Percentiles rank a stretch among this genome's conserved stretches.
phyloP scores from a whole-genome alignment of 495 filamentous ascomycete species.

The Extremus antarcticus region DNA sequence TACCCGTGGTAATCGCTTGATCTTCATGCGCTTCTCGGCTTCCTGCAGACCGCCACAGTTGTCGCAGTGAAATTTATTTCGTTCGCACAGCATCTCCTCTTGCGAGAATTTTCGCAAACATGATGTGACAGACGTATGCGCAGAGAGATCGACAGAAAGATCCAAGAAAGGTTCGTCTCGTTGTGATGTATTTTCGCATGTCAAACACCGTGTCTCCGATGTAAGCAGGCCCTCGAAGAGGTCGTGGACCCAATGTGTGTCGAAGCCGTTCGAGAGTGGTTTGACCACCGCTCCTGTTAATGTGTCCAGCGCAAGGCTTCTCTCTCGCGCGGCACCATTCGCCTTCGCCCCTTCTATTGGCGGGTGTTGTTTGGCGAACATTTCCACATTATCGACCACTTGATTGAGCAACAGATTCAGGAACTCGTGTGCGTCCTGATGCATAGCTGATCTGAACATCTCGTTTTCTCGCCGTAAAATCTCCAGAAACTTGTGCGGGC shows the following conservation, averaged over 20 bases:
- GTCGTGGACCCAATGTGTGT: slow-evolving; percentile 79
- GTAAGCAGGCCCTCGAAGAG: slow-evolving; percentile 91
- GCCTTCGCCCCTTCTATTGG: slow-evolving; percentile 18
- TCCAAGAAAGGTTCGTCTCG: slow-evolving; percentile 92
- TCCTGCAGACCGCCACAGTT: slow-evolving; percentile 94
- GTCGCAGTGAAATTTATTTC: slow-evolving; percentile 98
- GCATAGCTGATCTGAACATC: slow-evolving; percentile 93
- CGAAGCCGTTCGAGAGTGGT: slow-evolving; percentile 13
- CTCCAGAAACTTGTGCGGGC: slow-evolving; percentile 85
- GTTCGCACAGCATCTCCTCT: slow-evolving; percentile 96
- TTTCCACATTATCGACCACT: slow-evolving; percentile 87
- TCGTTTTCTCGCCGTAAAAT: slow-evolving; percentile 89
- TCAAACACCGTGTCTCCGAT: slow-evolving; percentile 92
- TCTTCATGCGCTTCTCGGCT: slow-evolving; percentile 98
- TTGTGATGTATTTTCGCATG: slow-evolving; percentile 90
- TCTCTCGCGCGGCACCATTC: slow-evolving; percentile 31
- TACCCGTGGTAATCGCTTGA: slow-evolving; percentile 86
- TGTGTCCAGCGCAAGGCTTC: slow-evolving; percentile 22
- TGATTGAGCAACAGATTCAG: slow-evolving; percentile 91
- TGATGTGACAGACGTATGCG: slow-evolving; percentile 92
- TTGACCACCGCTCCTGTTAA: slow-evolving; percentile 15
- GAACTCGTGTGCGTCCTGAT: slow-evolving; percentile 98
- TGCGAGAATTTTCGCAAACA: slow-evolving; percentile 92
- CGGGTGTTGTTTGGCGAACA: slow-evolving; percentile 50
- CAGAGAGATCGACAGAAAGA: slow-evolving; percentile 88